Percentiles rank a stretch among this genome's conserved stretches.
phyloP scores from a whole-genome alignment of 768 basidiomycete genomes.

The Antrodiella citrinella region DNA sequence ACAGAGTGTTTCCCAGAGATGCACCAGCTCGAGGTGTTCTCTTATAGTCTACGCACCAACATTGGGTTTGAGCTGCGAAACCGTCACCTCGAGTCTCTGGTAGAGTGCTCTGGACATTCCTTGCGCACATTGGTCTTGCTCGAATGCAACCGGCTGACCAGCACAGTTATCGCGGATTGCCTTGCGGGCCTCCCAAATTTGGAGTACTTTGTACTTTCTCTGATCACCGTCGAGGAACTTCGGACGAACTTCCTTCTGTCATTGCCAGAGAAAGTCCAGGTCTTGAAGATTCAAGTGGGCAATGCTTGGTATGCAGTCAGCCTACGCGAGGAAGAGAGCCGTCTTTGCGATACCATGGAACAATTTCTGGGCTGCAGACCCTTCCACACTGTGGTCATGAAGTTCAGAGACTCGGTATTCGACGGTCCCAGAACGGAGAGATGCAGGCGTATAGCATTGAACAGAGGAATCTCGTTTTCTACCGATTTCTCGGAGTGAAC shows the following conservation, averaged over 20 bases:
- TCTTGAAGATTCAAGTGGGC: slow-evolving; percentile 29
- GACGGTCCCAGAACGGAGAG: slow-evolving; percentile 15
- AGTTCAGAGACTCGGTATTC: slow-evolving; percentile 12
- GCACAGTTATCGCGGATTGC: slow-evolving; percentile 21
- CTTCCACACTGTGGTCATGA: slow-evolving; percentile 6
- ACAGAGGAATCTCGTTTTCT: slow-evolving; percentile 12
- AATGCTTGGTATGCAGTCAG: slow-evolving; percentile 27
- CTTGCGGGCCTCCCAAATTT: slow-evolving; percentile 21
- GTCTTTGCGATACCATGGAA: slow-evolving; percentile 25
- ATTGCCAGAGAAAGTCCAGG: slow-evolving; percentile 21
- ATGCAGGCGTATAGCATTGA: slow-evolving; percentile 21
- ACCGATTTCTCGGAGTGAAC: too few species aligned
- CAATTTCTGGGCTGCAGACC: background rate
- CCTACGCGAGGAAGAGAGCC: slow-evolving; percentile 24
- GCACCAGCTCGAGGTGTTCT: slow-evolving; percentile 26
- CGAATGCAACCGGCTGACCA: slow-evolving; percentile 26
- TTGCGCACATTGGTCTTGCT: slow-evolving; percentile 29
- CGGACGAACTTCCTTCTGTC: slow-evolving; percentile 23
- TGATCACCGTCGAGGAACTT: slow-evolving; percentile 28
- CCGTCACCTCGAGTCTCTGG: slow-evolving; percentile 25
- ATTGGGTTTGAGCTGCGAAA: slow-evolving; percentile 31
- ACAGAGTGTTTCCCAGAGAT: slow-evolving; percentile 20
- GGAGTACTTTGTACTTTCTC: slow-evolving; percentile 28
- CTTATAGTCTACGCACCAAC: slow-evolving; percentile 25
- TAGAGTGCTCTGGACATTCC: slow-evolving; percentile 10